Conservation (phyloP, 805 yeast species). For the Candida vaughaniae region DNA sequence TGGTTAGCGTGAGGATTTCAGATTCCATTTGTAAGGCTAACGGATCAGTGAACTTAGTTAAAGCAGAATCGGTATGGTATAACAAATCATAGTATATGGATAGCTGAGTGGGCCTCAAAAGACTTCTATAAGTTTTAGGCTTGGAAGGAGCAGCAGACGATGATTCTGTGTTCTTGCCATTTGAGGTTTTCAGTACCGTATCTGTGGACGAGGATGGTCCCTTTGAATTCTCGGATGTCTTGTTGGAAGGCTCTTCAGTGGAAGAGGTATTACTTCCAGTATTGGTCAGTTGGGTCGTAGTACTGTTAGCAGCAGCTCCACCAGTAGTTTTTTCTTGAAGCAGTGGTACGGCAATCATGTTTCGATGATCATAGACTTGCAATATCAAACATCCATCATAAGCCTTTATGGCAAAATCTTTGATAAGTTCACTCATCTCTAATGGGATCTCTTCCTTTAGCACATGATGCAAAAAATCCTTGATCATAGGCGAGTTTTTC, state of each 20-base stretch:
- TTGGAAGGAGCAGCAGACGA: conserved; percentile 24
- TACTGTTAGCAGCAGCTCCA: neutral
- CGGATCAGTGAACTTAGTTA: conserved; percentile 74
- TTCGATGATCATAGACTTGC: conserved; percentile 84
- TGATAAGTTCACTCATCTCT: conserved; percentile 82
- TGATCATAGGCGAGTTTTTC: conserved; percentile 71
- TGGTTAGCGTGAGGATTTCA: conserved; percentile 77
- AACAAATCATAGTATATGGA: conserved; percentile 83
- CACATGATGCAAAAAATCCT: conserved; percentile 76
- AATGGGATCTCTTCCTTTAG: conserved; percentile 84
- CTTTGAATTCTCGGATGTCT: neutral
- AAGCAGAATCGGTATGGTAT: conserved; percentile 74
- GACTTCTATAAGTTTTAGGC: conserved; percentile 74
- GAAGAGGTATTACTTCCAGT: neutral
- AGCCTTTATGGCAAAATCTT: conserved; percentile 79
- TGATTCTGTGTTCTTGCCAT: neutral
- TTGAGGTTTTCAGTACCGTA: neutral
- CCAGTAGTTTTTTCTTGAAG: neutral
- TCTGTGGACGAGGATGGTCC: neutral
- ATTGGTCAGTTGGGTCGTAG: neutral
- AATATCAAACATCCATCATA: conserved; percentile 90
- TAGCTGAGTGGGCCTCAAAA: conserved; percentile 76
- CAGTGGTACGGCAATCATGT: conserved; percentile 26
- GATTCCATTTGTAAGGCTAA: conserved; percentile 81
- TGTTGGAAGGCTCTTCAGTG: neutral